Base-by-base conservation (phyloP, 257 asterid species). In the Nicotiana sylvestris region DNA sequence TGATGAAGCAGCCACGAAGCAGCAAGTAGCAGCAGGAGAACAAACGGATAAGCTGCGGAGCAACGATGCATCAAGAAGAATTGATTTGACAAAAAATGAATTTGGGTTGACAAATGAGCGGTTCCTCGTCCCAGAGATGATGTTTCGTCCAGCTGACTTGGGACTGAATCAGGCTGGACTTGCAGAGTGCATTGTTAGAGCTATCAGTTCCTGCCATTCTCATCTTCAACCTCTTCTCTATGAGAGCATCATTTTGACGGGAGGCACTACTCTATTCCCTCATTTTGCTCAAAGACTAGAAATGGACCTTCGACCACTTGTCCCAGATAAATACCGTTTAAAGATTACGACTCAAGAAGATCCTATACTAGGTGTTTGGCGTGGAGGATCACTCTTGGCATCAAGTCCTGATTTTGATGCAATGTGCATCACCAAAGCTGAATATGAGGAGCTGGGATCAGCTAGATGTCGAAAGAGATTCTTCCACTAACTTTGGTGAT, bases 151-250 rank as follows among this genome's bases (percentile, higher is more conserved):
- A 67, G 97, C 97, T 85, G 99, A 96, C 89, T 91, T 96, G 86
- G 99, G 99, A 87, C 86, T 96, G 98, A 94, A 96, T 84, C 95
- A 96, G 87, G 98, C 98, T 81, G 98, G 98, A 58, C 93, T 96
- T 80, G 98, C 98, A 57, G 99, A 94, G 87, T 96, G 98, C 84
- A 89, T 96, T 53, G 92, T 94, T 76, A 92, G 97, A 89, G 91
- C 98, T 81, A 92, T 96, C 67, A 89, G 91, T 89, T 92, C 97
- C 37, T 96, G 99, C 83, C 97, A 94, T 89, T 92, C 93, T 83
- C 89, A 91, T 86, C 99, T 96, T 84, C 98, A 91, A 87, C 99
- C 99, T 4, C 95, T 94, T 80, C 92, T 96, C 77, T 94, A 94
- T 80, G 92, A 94, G 85, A 96, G 99, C 86, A 96, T 96, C 70